These are phyloP conservation scores for Physocladia obscura DNA, from an alignment of 192 early-diverging fungal species.

Conservation along the genomic window DNA sequence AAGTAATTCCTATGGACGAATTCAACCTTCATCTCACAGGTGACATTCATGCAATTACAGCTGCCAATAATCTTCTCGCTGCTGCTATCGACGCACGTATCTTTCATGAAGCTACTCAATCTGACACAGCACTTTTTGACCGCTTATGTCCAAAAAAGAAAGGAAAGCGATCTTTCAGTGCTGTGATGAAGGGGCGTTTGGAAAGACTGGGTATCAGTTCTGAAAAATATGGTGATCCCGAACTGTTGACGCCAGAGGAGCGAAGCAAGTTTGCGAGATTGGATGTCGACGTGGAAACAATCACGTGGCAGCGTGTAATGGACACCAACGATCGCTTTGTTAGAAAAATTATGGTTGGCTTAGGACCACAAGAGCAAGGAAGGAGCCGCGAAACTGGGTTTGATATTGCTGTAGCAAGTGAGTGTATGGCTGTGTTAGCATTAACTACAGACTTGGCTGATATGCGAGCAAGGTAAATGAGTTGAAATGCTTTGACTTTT, in stretches of 20 bases:
- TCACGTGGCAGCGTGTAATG: conserved; percentile 95
- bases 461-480: conserved; percentile 75
- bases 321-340: conserved; percentile 97
- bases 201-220: conserved; percentile 79
- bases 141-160: conserved; percentile 86
- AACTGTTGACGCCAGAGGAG: conserved; percentile 77
- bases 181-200: conserved; percentile 82
- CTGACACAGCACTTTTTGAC: conserved; percentile 78
- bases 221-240: conserved; percentile 60
- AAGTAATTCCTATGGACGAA: conserved; percentile 99
- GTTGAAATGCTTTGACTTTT: not conserved
- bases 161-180: conserved; percentile 78
- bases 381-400: conserved; percentile 87
- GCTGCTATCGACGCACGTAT: conserved; percentile 96
- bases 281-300: conserved; percentile 91
- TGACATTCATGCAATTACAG: conserved; percentile 97
- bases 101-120: conserved; percentile 92
- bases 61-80: conserved; percentile 95
- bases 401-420: conserved; percentile 97
- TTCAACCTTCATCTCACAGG: conserved; percentile 99
- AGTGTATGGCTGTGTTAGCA: conserved; percentile 97
- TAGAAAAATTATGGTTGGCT: conserved; percentile 86
- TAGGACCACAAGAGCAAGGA: conserved; percentile 84
- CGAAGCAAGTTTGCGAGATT: conserved; percentile 78
- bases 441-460: conserved; percentile 86